Evolutionary conservation across 2,329 filamentous ascomycete genomes (phyloP).

Genomic region (Alternaria brassicae): DNA sequence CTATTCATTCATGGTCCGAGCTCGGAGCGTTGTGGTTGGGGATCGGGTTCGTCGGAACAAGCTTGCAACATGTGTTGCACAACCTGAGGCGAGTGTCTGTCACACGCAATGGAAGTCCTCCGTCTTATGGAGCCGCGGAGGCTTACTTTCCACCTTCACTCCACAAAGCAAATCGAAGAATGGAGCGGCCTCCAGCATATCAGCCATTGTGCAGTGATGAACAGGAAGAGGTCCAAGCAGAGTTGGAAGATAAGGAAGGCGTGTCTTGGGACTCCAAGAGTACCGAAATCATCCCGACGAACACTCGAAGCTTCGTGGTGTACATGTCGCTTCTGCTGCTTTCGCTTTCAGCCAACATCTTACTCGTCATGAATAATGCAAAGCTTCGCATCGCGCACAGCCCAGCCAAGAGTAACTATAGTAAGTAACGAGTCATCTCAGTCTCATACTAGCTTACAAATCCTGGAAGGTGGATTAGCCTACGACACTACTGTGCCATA

Average conservation of each 20-base stretch:
- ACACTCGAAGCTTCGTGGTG: conserved; percentile 34
- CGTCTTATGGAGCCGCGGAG: conserved; percentile 7
- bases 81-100: conserved; percentile 14
- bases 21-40: conserved; percentile 22
- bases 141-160: conserved; percentile 4
- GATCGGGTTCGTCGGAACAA: conserved; percentile 7
- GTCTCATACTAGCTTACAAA: conserved; percentile 1
- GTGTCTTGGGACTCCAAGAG: conserved; percentile 34
- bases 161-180: conserved; percentile 13
- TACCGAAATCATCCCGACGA: conserved; percentile 37
- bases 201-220: conserved; percentile 37
- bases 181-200: conserved; percentile 37
- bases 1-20: conserved; percentile 37
- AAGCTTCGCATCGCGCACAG: conserved; percentile 27
- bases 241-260: conserved; percentile 33
- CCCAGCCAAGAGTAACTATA: conserved; percentile 33
- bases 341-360: conserved; percentile 39
- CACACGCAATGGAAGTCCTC: conserved; percentile 4
- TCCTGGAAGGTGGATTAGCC: conserved; percentile 31
- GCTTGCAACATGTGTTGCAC: conserved; percentile 16
- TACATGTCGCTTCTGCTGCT: conserved; percentile 40
- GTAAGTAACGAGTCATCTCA: conserved; percentile 20
- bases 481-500: conserved; percentile 40
- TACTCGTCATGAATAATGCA: conserved; percentile 39
- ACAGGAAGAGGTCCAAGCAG: conserved; percentile 21